phyloP scores from a whole-genome alignment of 1,139 yeast genomes.

The Yamadazyma diospyri region DNA sequence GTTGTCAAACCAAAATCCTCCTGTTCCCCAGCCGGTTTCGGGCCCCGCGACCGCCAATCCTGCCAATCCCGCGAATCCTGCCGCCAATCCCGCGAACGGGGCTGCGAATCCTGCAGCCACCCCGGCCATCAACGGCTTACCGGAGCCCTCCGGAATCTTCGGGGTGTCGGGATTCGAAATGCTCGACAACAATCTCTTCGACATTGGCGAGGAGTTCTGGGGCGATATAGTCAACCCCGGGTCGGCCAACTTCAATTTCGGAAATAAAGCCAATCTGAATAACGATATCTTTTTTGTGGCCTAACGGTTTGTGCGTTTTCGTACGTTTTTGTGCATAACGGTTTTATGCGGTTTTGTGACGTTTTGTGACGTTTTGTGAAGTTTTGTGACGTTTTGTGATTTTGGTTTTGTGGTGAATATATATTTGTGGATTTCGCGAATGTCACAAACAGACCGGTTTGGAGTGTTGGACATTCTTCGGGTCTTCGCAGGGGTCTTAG shows the following conservation, averaged over 20 bases:
- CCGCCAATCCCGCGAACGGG: neutral
- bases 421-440: neutral
- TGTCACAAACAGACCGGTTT: constrained; percentile 12
- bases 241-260: constrained; percentile 34
- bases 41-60: neutral
- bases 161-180: constrained; percentile 17
- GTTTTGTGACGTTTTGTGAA: too few relatives aligned
- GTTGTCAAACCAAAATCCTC: neutral
- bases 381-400: too few relatives aligned
- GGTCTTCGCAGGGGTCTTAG: constrained; percentile 43
- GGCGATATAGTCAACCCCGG: constrained; percentile 36
- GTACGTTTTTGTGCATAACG: too few relatives aligned
- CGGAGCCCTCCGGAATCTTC: constrained; percentile 1
- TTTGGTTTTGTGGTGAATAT: too few relatives aligned
- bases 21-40: neutral
- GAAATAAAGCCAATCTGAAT: constrained; percentile 20
- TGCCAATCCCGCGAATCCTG: neutral
- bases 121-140: constrained; percentile 1
- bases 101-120: neutral
- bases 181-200: constrained; percentile 28
- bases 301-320: too few relatives aligned
- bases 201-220: constrained; percentile 46
- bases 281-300: constrained; percentile 29
- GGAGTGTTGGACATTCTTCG: constrained; percentile 40
- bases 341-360: too few relatives aligned